phyloP scores from a whole-genome alignment of 345 rosid species.

The Populus simonii region DNA sequence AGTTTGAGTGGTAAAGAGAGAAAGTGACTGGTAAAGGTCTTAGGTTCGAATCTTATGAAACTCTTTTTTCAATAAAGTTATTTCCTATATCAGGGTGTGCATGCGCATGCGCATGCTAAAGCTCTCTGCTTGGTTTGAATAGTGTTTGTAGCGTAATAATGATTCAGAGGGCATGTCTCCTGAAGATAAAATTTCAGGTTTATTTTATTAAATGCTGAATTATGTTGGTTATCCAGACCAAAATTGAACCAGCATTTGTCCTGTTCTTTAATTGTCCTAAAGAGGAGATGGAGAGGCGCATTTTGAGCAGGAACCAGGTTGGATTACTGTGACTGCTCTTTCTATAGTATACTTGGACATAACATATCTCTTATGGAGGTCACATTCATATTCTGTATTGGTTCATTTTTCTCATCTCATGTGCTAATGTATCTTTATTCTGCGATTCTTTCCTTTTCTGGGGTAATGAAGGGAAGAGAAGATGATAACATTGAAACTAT shows the following conservation, averaged over 20 bases:
- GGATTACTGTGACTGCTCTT: neutral
- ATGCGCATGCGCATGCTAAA: too few species aligned
- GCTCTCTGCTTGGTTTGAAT: neutral
- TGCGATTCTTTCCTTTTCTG: neutral
- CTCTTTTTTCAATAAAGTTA: neutral
- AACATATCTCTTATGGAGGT: neutral
- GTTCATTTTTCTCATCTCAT: neutral
- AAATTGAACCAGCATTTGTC: slow-evolving; percentile 46
- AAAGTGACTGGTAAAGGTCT: neutral
- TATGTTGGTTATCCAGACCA: slow-evolving; percentile 33
- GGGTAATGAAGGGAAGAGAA: slow-evolving; percentile 23
- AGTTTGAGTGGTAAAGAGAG: neutral
- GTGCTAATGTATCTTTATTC: neutral
- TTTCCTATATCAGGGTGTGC: neutral
- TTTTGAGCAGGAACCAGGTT: slow-evolving; percentile 24
- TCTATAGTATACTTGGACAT: neutral
- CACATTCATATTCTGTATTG: neutral
- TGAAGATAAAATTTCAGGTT: neutral
- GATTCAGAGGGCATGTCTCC: neutral
- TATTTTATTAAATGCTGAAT: neutral
- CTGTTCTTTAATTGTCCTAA: slow-evolving; percentile 51
- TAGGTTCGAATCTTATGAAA: neutral
- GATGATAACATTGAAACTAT: slow-evolving; percentile 32
- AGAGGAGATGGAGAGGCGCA: slow-evolving; percentile 36
- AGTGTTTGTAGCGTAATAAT: neutral